These are phyloP conservation scores for Candida dubliniensis DNA, from an alignment of 1,139 yeast genomes.

Conservation along the genomic window DNA sequence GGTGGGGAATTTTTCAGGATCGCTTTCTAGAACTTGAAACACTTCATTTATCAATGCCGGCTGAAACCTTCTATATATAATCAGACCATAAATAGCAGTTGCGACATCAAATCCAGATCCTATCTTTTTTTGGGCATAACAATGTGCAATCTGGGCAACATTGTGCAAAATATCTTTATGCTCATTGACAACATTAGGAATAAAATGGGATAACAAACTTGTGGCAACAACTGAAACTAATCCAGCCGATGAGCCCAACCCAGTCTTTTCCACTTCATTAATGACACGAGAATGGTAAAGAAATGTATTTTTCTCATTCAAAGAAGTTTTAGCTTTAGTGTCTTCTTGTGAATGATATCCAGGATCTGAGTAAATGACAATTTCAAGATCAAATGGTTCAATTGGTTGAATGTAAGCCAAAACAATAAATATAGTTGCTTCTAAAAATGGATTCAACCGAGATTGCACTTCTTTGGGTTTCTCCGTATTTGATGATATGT, in stretches of 20 bases:
- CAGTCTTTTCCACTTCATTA: slow-evolving; percentile 83
- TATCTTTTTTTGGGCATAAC: slow-evolving; percentile 89
- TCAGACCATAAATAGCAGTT: slow-evolving; percentile 90
- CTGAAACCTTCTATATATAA: slow-evolving; percentile 71
- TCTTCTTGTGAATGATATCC: slow-evolving; percentile 81
- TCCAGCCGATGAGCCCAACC: slow-evolving; percentile 95
- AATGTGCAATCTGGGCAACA: slow-evolving; percentile 84
- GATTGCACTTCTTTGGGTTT: slow-evolving; percentile 21
- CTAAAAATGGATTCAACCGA: slow-evolving; percentile 69
- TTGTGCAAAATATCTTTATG: slow-evolving; percentile 60
- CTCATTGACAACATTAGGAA: slow-evolving; percentile 17
- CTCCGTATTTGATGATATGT: slow-evolving; percentile 15
- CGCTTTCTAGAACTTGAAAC: slow-evolving; percentile 17
- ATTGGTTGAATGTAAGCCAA: slow-evolving; percentile 49
- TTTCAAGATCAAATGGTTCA: slow-evolving; percentile 32
- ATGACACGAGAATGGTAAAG: slow-evolving; percentile 61
- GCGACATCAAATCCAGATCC: slow-evolving; percentile 98
- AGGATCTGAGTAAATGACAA: slow-evolving; percentile 79
- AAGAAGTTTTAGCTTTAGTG: slow-evolving; percentile 32
- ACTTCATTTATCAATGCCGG: slow-evolving; percentile 52
- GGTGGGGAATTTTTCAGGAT: slow-evolving; percentile 11
- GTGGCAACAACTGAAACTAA: slow-evolving; percentile 79
- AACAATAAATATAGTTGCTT: slow-evolving; percentile 58
- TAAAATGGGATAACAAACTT: slow-evolving; percentile 56
- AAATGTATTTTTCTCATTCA: slow-evolving; percentile 45